Base-by-base conservation (phyloP, 2,329 filamentous ascomycete genomes). In the Penicillium sp. region DNA sequence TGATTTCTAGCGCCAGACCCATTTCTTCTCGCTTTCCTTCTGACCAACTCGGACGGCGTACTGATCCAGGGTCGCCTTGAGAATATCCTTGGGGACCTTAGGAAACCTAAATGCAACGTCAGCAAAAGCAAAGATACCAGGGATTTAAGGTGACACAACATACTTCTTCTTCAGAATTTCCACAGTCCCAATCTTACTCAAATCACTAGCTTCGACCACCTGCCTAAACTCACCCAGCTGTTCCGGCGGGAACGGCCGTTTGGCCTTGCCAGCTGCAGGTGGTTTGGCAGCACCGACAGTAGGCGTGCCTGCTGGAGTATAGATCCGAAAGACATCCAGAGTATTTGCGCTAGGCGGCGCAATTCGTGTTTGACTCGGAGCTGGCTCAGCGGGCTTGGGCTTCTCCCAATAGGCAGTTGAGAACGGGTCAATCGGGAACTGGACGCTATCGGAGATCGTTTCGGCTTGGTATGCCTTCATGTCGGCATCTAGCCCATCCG, bases 401-500 rank as follows among this genome's bases (percentile, higher is more conserved):
- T 74, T 75, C 33, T 76, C 75, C 95, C 95, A 98, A 76, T 98
- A 98, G 0, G 82, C 77, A 0, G 87, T 87, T 0, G 92, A 93
- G 73, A 94, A 96, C 0, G 95, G 95, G 72, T 99, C 89, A 66
- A 99, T 94, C 8, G 88, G 78, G 75, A 87, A 79, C 58, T 76
- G 73, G 55, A 80, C 75, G 4, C 78, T 74, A 54, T 84, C 83
- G 76, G 89, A 80, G 56, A 96, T 85, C 63, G 93, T 85, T 70
- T 94, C 91, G 80, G 97, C 89, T 65, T 84, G 87, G 76, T 90
- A 91, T 8, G 84, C 81, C 61, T 86, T 74, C 59, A 85, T 75
- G n/a, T 84, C 80, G 15, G 79, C 66, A 76, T 82, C 71, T 73
- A 79, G 76, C 54, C 81, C 79, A 64, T 79, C 77, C 61, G 74